phyloP scores from a whole-genome alignment of 1,284 basidiomycete species.

The Melampsora larici-populina region DNA sequence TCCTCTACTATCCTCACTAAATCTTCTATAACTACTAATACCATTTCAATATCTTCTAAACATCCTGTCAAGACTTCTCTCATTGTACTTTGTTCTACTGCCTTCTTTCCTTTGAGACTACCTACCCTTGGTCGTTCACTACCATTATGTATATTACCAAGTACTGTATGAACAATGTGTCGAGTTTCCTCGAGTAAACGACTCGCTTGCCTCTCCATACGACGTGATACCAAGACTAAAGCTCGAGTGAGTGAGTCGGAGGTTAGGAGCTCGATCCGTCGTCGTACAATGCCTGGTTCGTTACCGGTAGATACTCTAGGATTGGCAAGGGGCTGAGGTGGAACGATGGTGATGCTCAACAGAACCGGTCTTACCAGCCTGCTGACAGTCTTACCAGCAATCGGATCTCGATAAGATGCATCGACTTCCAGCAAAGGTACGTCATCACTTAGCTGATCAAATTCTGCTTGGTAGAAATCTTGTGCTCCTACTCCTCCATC shows the following conservation, averaged over 20 bases:
- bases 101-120: constrained; percentile 60
- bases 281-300: constrained; percentile 80
- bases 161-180: constrained; percentile 74
- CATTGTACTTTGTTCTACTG: constrained; percentile 61
- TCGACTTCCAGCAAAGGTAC: constrained; percentile 60
- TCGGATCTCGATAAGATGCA: constrained; percentile 84
- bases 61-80: constrained; percentile 58
- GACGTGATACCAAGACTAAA: constrained; percentile 77
- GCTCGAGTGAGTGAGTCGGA: constrained; percentile 92
- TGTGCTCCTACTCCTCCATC: not conserved
- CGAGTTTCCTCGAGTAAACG: constrained; percentile 83
- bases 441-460: constrained; percentile 62
- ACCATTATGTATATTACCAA: constrained; percentile 60
- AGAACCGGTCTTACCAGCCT: constrained; percentile 81
- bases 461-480: constrained; percentile 49
- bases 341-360: constrained; percentile 79
- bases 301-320: constrained; percentile 58
- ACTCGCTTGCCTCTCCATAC: constrained; percentile 79
- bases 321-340: constrained; percentile 51
- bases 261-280: constrained; percentile 85
- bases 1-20: constrained; percentile 78
- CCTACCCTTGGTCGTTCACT: constrained; percentile 55
- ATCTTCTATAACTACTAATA: constrained; percentile 80
- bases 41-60: constrained; percentile 73
- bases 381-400: constrained; percentile 71